Percentiles rank a stretch among this genome's conserved stretches.
phyloP scores from a whole-genome alignment of 2,329 filamentous ascomycete species.

The Leptographium flavum region DNA sequence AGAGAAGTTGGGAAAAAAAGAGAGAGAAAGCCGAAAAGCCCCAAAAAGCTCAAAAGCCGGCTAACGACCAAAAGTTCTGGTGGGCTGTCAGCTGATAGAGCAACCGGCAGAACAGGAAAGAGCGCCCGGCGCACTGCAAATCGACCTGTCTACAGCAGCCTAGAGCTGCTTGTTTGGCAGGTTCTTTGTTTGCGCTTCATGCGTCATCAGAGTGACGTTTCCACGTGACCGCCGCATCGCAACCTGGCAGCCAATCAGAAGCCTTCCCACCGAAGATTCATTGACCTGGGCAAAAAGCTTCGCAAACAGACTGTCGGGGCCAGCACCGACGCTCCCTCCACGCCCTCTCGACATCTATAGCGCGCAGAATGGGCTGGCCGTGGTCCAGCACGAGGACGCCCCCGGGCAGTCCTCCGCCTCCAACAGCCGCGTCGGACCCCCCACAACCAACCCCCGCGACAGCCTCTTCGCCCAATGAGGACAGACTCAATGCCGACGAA shows the following conservation, averaged over 20 bases:
- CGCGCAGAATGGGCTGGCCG: slow-evolving; percentile 42
- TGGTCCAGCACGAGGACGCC: slow-evolving; percentile 31
- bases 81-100: not conserved
- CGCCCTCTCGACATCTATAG: not conserved
- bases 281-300: not conserved
- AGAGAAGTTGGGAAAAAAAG: not conserved
- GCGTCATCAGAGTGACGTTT: too few species aligned
- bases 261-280: not conserved
- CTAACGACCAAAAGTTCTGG: not conserved
- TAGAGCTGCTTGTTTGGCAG: not conserved
- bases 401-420: slow-evolving; percentile 3
- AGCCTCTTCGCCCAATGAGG: not conserved
- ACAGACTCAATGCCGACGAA: slow-evolving; percentile 3
- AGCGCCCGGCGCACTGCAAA: not conserved
- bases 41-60: not conserved
- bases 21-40: not conserved
- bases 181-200: too few species aligned
- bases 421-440: slow-evolving; percentile 1
- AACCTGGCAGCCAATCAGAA: slow-evolving; percentile 4
- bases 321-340: not conserved
- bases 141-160: not conserved
- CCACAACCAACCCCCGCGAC: not conserved
- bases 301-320: not conserved
- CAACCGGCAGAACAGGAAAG: not conserved
- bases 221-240: not conserved